Evolutionary conservation across 208 protist genomes (phyloP).

Genomic region (Acanthamoeba royreba): DNA sequence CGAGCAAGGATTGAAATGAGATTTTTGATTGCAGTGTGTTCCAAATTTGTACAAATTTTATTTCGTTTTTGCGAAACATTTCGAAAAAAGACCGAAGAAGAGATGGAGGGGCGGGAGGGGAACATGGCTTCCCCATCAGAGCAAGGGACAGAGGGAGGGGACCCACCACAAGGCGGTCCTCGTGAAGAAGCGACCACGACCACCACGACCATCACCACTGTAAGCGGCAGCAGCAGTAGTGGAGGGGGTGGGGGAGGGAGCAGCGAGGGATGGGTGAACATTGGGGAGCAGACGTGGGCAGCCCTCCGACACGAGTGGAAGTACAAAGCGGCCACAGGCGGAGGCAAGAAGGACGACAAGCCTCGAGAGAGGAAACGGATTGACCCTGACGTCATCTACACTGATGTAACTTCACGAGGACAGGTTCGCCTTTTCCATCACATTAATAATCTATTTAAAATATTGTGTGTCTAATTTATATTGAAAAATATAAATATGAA

Average conservation of each 20-base stretch:
- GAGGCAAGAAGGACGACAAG: not conserved
- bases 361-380: not conserved
- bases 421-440: not conserved
- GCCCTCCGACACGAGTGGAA: constrained; percentile 43
- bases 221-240: too few species aligned
- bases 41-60: too few species aligned
- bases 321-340: not conserved
- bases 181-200: too few species aligned
- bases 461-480: too few species aligned
- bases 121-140: too few species aligned
- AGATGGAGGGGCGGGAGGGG: too few species aligned
- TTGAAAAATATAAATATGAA: not conserved
- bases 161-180: too few species aligned
- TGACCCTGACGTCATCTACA: constrained; percentile 18
- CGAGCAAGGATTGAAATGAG: too few species aligned
- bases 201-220: too few species aligned
- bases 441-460: not conserved
- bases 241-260: not conserved
- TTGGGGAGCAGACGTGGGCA: constrained; percentile 39
- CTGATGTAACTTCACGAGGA: constrained; percentile 21
- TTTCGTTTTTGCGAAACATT: too few species aligned
- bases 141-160: too few species aligned
- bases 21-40: too few species aligned
- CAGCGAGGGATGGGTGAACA: constrained; percentile 28
- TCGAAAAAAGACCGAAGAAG: not conserved